Base-by-base conservation (phyloP, 1,284 basidiomycete species). In the Peniophora sp. region DNA sequence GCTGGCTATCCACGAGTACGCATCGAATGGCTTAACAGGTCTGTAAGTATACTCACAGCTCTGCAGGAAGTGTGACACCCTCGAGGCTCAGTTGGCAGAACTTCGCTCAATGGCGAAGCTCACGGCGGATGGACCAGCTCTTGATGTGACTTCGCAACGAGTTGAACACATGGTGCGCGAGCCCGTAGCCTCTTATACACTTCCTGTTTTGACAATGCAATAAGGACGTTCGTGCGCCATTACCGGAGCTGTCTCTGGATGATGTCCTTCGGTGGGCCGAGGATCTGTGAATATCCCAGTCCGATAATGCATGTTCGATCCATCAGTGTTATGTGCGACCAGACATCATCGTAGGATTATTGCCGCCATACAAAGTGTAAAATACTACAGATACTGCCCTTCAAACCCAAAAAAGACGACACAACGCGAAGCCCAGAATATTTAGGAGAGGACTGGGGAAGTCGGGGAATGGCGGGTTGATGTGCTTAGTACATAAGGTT, bases 201-300 rank as follows among this genome's bases (percentile, higher is more conserved):
- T 45, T 43, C 10, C 36, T 11, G 39, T 27, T n/a, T 27, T n/a
- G 16, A 32, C 1, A 10, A 19, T 35, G 12, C 1, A 19, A 20
- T 2, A 32, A 32, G 27, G 27, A 32, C 17, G 8, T 34, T 44
- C 27, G 27, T 44, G 50, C 51, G n/a, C 55, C 53, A 45, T 53
- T 59, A 48, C 57, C 56, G 1, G 36, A 41, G 2, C 51, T 68
- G 27, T 64, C 66, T 0, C 52, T 59, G 22, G 64, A 73, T 25
- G 78, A 83, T 51, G 72, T 82, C 16, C 60, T 77, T 35, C 69
- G 70, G 17, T 85, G 83, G 81, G 77, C 79, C n/a, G 83, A 86
- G 61, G 77, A 78, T 61, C 62, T 77, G 19, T 56, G 27, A 50
- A 43, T 12, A 12, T 32, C 5, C 12, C 6, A 32, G 12, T 32